Conservation (phyloP, 345 rosid species). For the Corchorus olitorius region DNA sequence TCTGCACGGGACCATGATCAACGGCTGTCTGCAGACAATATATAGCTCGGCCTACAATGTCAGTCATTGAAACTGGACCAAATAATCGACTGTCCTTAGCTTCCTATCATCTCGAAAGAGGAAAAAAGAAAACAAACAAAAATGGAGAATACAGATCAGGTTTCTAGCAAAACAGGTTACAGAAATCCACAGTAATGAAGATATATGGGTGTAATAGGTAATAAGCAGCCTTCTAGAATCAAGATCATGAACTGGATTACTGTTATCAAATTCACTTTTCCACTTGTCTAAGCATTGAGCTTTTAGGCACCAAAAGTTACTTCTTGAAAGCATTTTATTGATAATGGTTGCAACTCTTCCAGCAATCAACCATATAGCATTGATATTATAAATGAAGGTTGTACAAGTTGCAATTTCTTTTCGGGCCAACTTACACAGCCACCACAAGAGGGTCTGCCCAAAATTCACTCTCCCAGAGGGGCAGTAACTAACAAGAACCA, state of each 20-base stretch:
- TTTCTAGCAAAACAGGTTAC: not conserved
- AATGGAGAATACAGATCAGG: not conserved
- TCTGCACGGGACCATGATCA: conserved; percentile 90
- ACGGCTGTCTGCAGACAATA: conserved; percentile 80
- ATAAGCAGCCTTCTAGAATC: not conserved
- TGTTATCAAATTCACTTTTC: too few species aligned
- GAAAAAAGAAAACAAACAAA: not conserved
- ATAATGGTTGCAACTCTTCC: not conserved
- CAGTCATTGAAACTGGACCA: conserved; percentile 78
- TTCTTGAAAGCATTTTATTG: not conserved
- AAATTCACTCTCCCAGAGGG: not conserved
- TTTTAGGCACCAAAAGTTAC: not conserved
- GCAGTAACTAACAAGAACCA: not conserved
- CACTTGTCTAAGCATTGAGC: too few species aligned
- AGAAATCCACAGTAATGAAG: not conserved
- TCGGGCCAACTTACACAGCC: not conserved
- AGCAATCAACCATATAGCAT: not conserved
- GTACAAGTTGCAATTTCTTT: not conserved
- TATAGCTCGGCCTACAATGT: conserved; percentile 82
- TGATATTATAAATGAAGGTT: not conserved
- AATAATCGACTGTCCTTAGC: conserved; percentile 85
- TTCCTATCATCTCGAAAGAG: conserved; percentile 53
- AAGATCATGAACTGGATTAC: not conserved
- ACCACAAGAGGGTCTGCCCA: not conserved
- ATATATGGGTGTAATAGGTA: not conserved